Evolutionary conservation across 352 stramenopile genomes (phyloP).

Genomic region (Globisporangium echinulatum): DNA sequence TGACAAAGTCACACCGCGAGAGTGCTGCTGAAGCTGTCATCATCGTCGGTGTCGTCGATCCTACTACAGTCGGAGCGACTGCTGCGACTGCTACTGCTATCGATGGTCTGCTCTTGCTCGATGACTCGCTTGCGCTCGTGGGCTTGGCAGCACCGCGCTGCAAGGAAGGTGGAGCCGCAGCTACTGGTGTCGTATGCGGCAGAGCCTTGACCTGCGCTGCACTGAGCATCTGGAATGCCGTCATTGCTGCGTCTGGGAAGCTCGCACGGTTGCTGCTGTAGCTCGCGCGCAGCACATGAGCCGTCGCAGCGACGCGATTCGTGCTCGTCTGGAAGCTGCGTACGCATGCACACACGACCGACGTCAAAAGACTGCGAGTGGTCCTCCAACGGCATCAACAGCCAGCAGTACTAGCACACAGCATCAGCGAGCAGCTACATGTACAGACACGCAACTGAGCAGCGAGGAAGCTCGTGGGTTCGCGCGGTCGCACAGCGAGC

Average conservation of each 20-base stretch:
- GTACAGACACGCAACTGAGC: constrained; percentile 6
- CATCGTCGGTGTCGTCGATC: too few relatives aligned
- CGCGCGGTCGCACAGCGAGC: constrained; percentile 4
- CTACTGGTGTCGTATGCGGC: too few relatives aligned
- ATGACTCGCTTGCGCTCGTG: neutral
- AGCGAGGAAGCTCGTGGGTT: constrained; percentile 10
- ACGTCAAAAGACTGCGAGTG: neutral
- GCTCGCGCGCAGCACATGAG: constrained; percentile 4
- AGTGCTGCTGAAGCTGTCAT: neutral
- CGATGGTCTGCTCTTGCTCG: neutral
- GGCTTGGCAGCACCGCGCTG: too few relatives aligned
- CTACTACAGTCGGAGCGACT: too few relatives aligned
- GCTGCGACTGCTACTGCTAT: neutral
- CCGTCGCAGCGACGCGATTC: constrained; percentile 2
- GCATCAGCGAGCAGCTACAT: neutral
- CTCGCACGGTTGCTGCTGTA: constrained; percentile 1
- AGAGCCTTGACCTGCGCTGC: too few relatives aligned
- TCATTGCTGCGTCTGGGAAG: constrained; percentile 5
- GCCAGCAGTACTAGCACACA: neutral
- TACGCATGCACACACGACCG: too few relatives aligned
- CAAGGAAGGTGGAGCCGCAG: too few relatives aligned
- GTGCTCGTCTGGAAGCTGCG: constrained; percentile 9
- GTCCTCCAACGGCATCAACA: neutral
- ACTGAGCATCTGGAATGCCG: constrained; percentile 4
- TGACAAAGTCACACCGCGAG: constrained; percentile 1